A percentile compares a stretch with the other conserved stretches of the same genome.
phyloP scores from a whole-genome alignment of 2,329 filamentous ascomycete species.

The Zalaria obscura region DNA sequence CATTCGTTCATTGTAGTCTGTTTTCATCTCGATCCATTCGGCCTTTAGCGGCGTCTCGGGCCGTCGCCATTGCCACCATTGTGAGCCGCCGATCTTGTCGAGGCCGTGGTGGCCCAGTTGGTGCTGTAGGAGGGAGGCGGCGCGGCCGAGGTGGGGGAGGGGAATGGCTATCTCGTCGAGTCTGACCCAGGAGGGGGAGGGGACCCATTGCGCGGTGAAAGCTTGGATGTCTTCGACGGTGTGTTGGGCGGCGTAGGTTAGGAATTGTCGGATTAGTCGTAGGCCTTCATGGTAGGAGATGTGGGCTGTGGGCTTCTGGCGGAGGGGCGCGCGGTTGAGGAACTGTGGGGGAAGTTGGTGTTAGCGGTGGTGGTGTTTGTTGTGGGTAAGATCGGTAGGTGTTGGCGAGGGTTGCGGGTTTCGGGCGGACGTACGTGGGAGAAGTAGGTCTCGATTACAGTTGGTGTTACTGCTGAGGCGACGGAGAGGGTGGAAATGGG shows the following conservation, averaged over 20 bases:
- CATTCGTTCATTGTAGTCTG: slow-evolving; percentile 56
- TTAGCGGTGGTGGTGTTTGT: slow-evolving; percentile 1
- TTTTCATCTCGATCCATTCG: slow-evolving; percentile 94
- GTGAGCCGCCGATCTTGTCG: slow-evolving; percentile 60
- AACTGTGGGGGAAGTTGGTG: slow-evolving; percentile 42
- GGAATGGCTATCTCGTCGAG: slow-evolving; percentile 56
- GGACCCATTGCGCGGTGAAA: slow-evolving; percentile 86
- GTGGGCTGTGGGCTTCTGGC: slow-evolving; percentile 72
- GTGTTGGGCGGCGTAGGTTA: slow-evolving; percentile 72
- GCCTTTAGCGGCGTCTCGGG: slow-evolving; percentile 53
- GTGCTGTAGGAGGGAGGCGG: slow-evolving; percentile 52
- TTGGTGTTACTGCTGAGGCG: slow-evolving; percentile 71
- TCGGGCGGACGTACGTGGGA: slow-evolving; percentile 52
- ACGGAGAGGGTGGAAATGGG: slow-evolving; percentile 69
- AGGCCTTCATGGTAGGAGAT: slow-evolving; percentile 92
- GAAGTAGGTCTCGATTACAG: slow-evolving; percentile 72
- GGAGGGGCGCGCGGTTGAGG: slow-evolving; percentile 60
- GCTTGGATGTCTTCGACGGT: slow-evolving; percentile 86
- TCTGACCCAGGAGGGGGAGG: slow-evolving; percentile 75
- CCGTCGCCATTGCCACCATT: slow-evolving; percentile 83
- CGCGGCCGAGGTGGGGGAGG: slow-evolving; percentile 45
- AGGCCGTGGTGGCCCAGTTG: slow-evolving; percentile 71
- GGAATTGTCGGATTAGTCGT: slow-evolving; percentile 72
- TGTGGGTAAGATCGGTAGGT: neutral
- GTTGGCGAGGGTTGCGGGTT: neutral